Base-by-base conservation (phyloP, 129 eudicot species). In the Flaveria ramosissima region DNA sequence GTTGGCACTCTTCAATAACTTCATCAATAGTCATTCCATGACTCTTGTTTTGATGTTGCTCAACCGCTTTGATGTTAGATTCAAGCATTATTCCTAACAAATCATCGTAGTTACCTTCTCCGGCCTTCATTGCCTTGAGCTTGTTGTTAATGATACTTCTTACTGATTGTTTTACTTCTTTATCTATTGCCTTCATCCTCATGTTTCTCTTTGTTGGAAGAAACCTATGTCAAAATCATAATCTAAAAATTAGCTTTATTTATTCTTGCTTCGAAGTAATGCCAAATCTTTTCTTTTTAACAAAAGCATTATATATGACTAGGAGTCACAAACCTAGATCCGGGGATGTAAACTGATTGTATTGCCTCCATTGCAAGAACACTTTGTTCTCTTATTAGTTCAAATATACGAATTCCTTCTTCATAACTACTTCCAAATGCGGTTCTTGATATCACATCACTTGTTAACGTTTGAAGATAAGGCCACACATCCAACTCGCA, bases 121-220 rank as follows among this genome's bases (percentile, higher is more conserved):
- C 78, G 0, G 56, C 46, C 61, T 80, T 53, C 66, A 74, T 75
- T 17, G 78, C 78, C 72, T 80, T 57, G 9, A 72, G 77, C 68
- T 45, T 84, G 23, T 65, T 75, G 69, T 71, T 23, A 23, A 79
- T 74, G 42, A 83, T 70, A 24, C 74, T 66, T 69, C 74, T 52
- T 17, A 79, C 16, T 2, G 50, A 74, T 26, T 2, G n/a, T 16
- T 47, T 43, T 24, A 83, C 63, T 83, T 78, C 63, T 42, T 23
- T 84, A 17, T 71, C 67, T 15, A 84, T 84, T 30, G 45, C 63
- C 53, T 71, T 84, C 81, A 79, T 84, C 76, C 78, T 75, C 68
- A 50, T 68, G 73, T 67, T 84, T 68, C 84, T 80, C 43, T 84
- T 84, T 15, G 82, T 84, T 52, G 87, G 87, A 21, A 84, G 56